Base-by-base conservation (phyloP, 371 early-diverging fungal species). In the Mucor indicus region DNA sequence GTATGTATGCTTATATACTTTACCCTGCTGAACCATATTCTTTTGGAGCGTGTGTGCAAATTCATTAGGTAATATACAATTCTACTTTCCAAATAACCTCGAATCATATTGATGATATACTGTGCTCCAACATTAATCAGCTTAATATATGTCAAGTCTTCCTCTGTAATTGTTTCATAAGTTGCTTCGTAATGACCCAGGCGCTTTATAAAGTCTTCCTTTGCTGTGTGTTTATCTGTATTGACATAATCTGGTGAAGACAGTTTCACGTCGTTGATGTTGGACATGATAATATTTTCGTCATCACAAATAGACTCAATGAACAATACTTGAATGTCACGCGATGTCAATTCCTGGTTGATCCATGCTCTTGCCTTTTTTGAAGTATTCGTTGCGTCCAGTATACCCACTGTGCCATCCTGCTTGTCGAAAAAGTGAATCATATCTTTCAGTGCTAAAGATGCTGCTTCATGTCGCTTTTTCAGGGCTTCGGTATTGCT, bases 41-140 rank as follows among this genome's bases (percentile, higher is more conserved):
- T 80, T 29, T 92, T 68, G n/a, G 96, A 93, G 2, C 87, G 83
- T 40, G 93, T 93, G 62, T 98, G 95, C 24, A 98, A 79, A 67
- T 98, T 98, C 96, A 98, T 98, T 43, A 97, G 72, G 55, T 92
- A 97, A 66, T 91, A 97, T 19, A 95, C 94, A 52, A 98, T 90
- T 36, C 96, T 79, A 33, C 90, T 87, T 67, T 96, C 93, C 21
- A 96, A 77, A 69, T 95, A 97, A 43, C 96, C 96, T 38, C 84
- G 85, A 49, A 93, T 88, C 50, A 83, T 79, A 59, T 93, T 90
- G 66, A 93, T 85, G 38, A 91, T 82, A 49, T 87, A 86, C 51
- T 90, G 87, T 37, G 86, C 81, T 24, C 95, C 95, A 30, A 95
- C 90, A 62, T 98, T 94, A 56, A 96, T 86, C 50, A 95, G 69